phyloP scores from a whole-genome alignment of 345 rosid species.

The Citrus glauca region DNA sequence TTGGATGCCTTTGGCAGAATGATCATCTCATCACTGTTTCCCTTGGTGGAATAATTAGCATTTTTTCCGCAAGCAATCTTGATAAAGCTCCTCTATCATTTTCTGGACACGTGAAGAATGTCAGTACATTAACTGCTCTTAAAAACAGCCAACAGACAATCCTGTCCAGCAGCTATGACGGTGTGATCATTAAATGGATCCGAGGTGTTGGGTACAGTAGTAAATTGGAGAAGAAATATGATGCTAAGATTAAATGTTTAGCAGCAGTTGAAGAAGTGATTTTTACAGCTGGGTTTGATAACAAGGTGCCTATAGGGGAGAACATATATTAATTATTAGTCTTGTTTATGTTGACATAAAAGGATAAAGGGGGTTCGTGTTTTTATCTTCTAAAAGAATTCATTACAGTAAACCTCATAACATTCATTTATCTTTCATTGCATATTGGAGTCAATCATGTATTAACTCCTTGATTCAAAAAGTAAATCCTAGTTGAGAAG shows the following conservation, averaged over 20 bases:
- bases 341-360: neutral
- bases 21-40: constrained; percentile 59
- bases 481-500: neutral
- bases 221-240: constrained; percentile 48
- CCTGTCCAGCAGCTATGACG: constrained; percentile 72
- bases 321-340: neutral
- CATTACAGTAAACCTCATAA: neutral
- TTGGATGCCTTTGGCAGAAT: constrained; percentile 83
- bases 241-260: constrained; percentile 56
- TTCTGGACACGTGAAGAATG: constrained; percentile 70
- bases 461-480: neutral
- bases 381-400: neutral
- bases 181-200: constrained; percentile 61
- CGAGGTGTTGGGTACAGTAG: constrained; percentile 59
- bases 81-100: constrained; percentile 49
- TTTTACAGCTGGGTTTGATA: constrained; percentile 44
- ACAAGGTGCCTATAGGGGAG: constrained; percentile 26
- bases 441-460: neutral
- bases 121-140: constrained; percentile 50
- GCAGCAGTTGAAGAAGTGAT: constrained; percentile 51
- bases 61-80: constrained; percentile 57
- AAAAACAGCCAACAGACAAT: constrained; percentile 41
- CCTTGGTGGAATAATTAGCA: constrained; percentile 58
- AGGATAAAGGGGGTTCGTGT: neutral
- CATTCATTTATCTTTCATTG: neutral